Evolutionary conservation across 2,329 filamentous ascomycete species (phyloP).

Genomic region (Microdochium paspali): DNA sequence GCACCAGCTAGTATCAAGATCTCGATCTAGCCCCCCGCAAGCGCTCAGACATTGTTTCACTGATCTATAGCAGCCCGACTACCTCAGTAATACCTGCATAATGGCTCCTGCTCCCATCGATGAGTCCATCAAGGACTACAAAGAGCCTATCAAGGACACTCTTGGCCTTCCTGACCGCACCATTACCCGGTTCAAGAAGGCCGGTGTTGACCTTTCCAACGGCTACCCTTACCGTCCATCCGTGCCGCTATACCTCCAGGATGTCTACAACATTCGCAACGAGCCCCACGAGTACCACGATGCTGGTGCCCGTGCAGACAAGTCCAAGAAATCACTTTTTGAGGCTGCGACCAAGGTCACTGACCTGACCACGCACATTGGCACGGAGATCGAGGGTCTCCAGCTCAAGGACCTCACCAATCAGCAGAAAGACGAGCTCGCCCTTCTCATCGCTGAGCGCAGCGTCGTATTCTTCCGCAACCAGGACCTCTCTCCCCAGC

Average conservation of each 20-base stretch:
- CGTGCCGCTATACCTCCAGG: constrained; percentile 58
- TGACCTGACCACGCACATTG: constrained; percentile 51
- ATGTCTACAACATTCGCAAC: constrained; percentile 57
- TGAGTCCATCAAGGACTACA: constrained; percentile 53
- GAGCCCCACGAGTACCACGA: constrained; percentile 46
- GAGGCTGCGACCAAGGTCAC: constrained; percentile 54
- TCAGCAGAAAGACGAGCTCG: constrained; percentile 52
- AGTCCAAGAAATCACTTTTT: constrained; percentile 50
- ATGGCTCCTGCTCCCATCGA: constrained; percentile 52
- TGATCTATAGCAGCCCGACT: no score
- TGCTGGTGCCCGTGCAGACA: constrained; percentile 54
- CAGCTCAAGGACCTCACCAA: constrained; percentile 52
- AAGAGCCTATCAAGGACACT: constrained; percentile 52
- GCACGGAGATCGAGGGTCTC: constrained; percentile 54
- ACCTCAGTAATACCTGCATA: background rate
- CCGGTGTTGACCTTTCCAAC: constrained; percentile 57
- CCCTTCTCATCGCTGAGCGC: constrained; percentile 51
- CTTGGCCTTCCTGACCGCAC: constrained; percentile 50
- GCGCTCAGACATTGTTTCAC: no score
- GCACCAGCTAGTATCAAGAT: no score
- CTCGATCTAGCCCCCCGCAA: no score
- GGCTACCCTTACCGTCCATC: constrained; percentile 65
- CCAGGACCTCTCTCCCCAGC: constrained; percentile 50
- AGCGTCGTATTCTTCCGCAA: constrained; percentile 61
- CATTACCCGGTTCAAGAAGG: constrained; percentile 52